Percentiles rank a stretch among this genome's conserved stretches.
Evolutionary conservation across 2,329 filamentous ascomycete genomes (phyloP).

Genomic region (Aureobasidium leucospermi): DNA sequence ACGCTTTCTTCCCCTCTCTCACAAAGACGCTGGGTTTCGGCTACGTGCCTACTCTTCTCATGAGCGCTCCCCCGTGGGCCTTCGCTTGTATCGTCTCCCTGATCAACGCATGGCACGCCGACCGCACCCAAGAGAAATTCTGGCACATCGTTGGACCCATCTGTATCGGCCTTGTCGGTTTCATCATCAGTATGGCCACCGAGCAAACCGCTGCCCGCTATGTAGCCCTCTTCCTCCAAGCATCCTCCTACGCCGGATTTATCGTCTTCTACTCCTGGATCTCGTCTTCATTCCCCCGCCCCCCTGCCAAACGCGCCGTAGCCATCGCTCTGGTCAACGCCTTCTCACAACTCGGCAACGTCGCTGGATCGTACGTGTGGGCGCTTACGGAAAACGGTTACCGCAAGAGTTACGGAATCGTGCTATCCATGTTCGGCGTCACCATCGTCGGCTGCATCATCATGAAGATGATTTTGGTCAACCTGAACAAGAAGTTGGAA

Average conservation of each 20-base stretch:
- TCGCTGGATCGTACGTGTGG: slow-evolving; percentile 57
- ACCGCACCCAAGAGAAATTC: slow-evolving; percentile 36
- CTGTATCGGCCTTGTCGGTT: slow-evolving; percentile 47
- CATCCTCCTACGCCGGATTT: slow-evolving; percentile 49
- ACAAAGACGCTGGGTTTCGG: slow-evolving; percentile 33
- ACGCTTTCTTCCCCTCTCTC: slow-evolving; percentile 29
- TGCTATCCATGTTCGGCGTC: slow-evolving; percentile 56
- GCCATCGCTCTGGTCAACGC: slow-evolving; percentile 25
- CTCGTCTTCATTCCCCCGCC: slow-evolving; percentile 26
- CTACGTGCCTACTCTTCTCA: slow-evolving; percentile 27
- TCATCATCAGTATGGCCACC: slow-evolving; percentile 54
- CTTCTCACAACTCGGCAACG: slow-evolving; percentile 19
- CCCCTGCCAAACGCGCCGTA: slow-evolving; percentile 24
- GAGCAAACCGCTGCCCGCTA: slow-evolving; percentile 51
- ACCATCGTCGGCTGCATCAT: slow-evolving; percentile 44
- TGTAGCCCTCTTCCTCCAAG: slow-evolving; percentile 53
- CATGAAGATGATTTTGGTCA: slow-evolving; percentile 18
- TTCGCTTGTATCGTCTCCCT: slow-evolving; percentile 22
- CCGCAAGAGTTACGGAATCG: slow-evolving; percentile 58
- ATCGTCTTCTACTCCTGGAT: slow-evolving; percentile 56
- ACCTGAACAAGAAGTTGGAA: slow-evolving; percentile 23
- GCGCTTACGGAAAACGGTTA: slow-evolving; percentile 52
- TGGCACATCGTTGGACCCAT: slow-evolving; percentile 53
- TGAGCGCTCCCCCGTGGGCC: slow-evolving; percentile 29
- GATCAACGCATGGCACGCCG: slow-evolving; percentile 20